A percentile compares a stretch with the other conserved stretches of the same genome.
Conservation (phyloP, 176 grass and related monocot species). For the Cymbopogon citratus region DNA sequence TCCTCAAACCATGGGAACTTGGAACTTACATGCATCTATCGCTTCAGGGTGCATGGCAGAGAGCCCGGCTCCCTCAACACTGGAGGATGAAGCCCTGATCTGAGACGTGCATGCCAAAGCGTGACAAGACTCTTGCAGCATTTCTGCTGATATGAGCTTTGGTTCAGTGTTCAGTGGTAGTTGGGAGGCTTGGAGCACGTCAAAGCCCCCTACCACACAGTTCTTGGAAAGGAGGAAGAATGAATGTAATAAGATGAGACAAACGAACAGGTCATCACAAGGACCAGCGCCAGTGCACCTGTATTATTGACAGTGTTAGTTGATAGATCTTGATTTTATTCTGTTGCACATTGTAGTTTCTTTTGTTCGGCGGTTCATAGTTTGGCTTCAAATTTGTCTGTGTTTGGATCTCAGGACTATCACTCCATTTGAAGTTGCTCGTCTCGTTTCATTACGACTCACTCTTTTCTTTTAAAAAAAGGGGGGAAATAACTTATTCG, state of each 20-base stretch:
- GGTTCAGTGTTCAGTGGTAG: neutral
- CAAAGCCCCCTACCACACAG: neutral
- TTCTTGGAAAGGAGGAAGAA: neutral
- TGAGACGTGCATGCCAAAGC: neutral
- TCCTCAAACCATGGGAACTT: slow-evolving; percentile 69
- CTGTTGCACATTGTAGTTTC: neutral
- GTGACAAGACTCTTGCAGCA: neutral
- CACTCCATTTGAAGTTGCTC: neutral
- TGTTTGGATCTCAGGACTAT: neutral
- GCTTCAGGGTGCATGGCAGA: slow-evolving; percentile 80
- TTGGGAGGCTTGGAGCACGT: neutral
- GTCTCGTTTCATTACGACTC: neutral
- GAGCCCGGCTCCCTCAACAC: slow-evolving; percentile 33
- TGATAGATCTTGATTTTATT: neutral
- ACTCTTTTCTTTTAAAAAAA: too few relatives aligned
- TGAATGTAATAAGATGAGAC: neutral
- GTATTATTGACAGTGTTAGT: neutral
- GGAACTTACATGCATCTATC: slow-evolving; percentile 76
- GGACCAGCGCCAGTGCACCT: neutral
- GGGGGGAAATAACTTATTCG: too few relatives aligned
- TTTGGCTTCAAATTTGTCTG: neutral
- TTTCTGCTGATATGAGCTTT: neutral
- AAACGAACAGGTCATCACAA: neutral
- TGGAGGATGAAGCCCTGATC: slow-evolving; percentile 22
- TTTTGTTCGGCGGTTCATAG: neutral